These are phyloP conservation scores for Aspergillus sp. DNA, from an alignment of 2,329 filamentous ascomycete genomes.

Conservation along the genomic window DNA sequence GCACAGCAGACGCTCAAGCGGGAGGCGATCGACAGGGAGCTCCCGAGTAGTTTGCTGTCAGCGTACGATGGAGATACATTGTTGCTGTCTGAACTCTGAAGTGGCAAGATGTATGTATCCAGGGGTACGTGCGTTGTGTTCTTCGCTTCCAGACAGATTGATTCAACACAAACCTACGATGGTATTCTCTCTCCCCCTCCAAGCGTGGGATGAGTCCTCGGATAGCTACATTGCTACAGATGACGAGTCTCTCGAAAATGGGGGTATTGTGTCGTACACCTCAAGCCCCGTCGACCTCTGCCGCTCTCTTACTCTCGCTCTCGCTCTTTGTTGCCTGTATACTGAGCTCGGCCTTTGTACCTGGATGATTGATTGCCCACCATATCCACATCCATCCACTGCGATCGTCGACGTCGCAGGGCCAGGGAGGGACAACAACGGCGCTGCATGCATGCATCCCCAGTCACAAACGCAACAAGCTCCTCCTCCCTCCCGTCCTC, in stretches of 20 bases:
- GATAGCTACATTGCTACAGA: conserved; percentile 9
- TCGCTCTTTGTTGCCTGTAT: too few relatives aligned
- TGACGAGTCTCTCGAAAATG: neutral
- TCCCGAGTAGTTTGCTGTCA: conserved; percentile 3
- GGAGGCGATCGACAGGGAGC: conserved; percentile 9
- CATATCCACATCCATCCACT: neutral
- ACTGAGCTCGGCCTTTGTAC: too few relatives aligned
- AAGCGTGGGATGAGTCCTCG: neutral
- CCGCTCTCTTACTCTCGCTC: too few relatives aligned
- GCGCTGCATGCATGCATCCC: conserved; percentile 15
- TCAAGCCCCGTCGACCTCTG: too few relatives aligned
- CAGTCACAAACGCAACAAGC: conserved; percentile 14
- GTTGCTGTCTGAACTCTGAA: neutral
- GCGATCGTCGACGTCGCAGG: neutral
- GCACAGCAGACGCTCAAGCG: conserved; percentile 3
- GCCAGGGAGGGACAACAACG: conserved; percentile 11
- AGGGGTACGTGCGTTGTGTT: neutral
- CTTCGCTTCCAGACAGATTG: neutral
- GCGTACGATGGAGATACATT: neutral
- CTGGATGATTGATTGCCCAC: neutral
- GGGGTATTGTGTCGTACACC: neutral
- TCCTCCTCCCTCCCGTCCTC: conserved; percentile 2
- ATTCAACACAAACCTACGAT: neutral
- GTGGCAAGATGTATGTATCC: neutral
- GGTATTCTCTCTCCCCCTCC: neutral